Conservation (phyloP, 192 early-diverging fungal genomes). For the Umbelopsis isabellina region DNA sequence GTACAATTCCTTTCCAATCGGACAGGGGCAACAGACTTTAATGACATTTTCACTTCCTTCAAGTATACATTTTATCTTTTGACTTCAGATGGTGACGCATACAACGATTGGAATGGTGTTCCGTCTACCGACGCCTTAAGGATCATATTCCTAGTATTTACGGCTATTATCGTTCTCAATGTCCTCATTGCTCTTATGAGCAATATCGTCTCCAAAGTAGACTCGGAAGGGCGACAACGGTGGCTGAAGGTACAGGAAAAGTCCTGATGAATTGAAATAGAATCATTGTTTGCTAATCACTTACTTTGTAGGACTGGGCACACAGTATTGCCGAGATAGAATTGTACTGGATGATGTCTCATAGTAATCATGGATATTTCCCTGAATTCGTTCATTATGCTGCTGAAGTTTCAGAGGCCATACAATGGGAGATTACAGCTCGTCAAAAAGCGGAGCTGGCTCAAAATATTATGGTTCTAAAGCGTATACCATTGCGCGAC, state of each 20-base stretch:
- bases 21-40: neutral
- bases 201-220: constrained; percentile 14
- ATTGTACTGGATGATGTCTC: neutral
- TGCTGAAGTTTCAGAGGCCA: constrained; percentile 1
- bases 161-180: constrained; percentile 17
- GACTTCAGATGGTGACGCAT: constrained; percentile 1
- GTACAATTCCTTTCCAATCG: neutral
- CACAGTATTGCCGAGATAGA: constrained; percentile 12
- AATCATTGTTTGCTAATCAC: neutral
- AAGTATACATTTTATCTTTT: constrained; percentile 12
- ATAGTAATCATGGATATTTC: neutral
- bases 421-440: constrained; percentile 7
- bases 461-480: constrained; percentile 11
- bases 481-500: constrained; percentile 1
- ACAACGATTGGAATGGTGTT: constrained; percentile 3
- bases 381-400: constrained; percentile 17
- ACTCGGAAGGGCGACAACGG: constrained; percentile 2
- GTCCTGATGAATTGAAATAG: neutral
- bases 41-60: neutral
- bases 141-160: constrained; percentile 8
- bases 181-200: constrained; percentile 13
- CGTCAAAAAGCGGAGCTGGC: constrained; percentile 2
- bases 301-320: neutral
- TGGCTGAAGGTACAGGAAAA: neutral
- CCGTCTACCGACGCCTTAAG: neutral